Base-by-base conservation (phyloP, 2,329 filamentous ascomycete species). In the Hymenoscyphus salicellus region DNA sequence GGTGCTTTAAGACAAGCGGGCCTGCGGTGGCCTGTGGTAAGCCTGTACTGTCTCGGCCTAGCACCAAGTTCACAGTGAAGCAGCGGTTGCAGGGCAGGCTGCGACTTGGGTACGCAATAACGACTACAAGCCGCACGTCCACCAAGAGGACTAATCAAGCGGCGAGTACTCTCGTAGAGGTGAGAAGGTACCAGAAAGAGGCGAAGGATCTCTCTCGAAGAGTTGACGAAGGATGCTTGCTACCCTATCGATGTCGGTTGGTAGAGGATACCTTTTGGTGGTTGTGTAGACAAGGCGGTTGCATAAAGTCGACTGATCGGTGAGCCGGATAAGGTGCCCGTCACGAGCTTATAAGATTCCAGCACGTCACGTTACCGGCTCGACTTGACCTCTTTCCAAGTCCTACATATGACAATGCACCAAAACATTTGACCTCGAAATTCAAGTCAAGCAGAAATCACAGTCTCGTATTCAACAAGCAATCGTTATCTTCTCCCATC, bases 141-240 rank as follows among this genome's bases (percentile, higher is more conserved):
- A 14, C 38, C 43, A 46, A 46, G 20, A 60, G 65, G 67, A 67
- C 63, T 65, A 56, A 61, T 61, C 32, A 63, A 28, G 46, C 46
- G 46, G 46, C 46, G 46, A 52, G 43, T 3, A 30, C 28, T 30
- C 28, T 30, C 28, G 28, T 30, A 30, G 28, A 60, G 63, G 49
- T 38, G 55, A 62, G 64, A 68, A 70, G 46, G 23, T 56, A 41
- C 63, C 55, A 61, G 65, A 69, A 59, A 16, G 32, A 14, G 32
- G 46, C 32, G 60, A 41, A 14, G 20, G 28, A 30, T 30, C 28
- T 3, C 28, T 30, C 28, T 30, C 28, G 28, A 38, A 43, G 57
- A 20, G 41, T 17, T 4, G 16, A 43, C 3, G n/a, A 46, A 1
- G 6, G 41, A 46, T 46, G 23, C 11, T 52, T 52, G 46, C 23